Evolutionary conservation across 2,329 filamentous ascomycete species (phyloP).

Genomic region (Trichoderma hamatum): DNA sequence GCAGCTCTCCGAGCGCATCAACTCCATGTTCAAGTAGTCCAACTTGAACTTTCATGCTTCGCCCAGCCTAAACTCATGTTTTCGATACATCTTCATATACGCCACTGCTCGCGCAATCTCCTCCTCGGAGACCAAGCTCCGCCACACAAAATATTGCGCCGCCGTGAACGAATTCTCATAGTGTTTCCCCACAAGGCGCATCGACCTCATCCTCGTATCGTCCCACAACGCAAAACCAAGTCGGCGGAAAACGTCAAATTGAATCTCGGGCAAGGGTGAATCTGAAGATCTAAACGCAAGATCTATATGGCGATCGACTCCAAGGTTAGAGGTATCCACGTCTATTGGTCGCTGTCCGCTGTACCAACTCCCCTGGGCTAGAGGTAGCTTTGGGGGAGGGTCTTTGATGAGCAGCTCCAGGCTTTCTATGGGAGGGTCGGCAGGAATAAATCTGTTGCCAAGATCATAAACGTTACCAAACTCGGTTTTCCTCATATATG

Average conservation of each 20-base stretch:
- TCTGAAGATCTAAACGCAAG: not conserved
- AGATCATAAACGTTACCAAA: not conserved
- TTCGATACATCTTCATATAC: not conserved
- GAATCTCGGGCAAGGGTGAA: not conserved
- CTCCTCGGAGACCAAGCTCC: not conserved
- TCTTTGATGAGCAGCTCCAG: not conserved
- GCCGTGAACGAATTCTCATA: not conserved
- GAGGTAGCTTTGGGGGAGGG: not conserved
- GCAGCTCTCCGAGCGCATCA: slow-evolving; percentile 30
- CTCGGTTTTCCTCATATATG: not conserved
- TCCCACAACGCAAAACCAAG: not conserved
- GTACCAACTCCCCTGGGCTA: not conserved
- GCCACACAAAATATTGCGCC: not conserved
- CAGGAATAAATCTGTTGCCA: not conserved
- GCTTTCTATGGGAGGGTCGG: not conserved
- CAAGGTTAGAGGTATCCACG: not conserved
- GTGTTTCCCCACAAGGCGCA: not conserved
- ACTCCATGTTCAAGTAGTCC: slow-evolving; percentile 27
- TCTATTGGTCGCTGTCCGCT: not conserved
- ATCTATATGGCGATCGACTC: not conserved
- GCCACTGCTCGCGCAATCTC: not conserved
- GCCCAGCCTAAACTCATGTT: not conserved
- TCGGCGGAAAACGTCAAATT: not conserved
- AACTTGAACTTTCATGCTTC: not conserved
- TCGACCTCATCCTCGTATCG: not conserved